Evolutionary conservation across 2,329 filamentous ascomycete species (phyloP).

Genomic region (Reticulascus tulasneorum): DNA sequence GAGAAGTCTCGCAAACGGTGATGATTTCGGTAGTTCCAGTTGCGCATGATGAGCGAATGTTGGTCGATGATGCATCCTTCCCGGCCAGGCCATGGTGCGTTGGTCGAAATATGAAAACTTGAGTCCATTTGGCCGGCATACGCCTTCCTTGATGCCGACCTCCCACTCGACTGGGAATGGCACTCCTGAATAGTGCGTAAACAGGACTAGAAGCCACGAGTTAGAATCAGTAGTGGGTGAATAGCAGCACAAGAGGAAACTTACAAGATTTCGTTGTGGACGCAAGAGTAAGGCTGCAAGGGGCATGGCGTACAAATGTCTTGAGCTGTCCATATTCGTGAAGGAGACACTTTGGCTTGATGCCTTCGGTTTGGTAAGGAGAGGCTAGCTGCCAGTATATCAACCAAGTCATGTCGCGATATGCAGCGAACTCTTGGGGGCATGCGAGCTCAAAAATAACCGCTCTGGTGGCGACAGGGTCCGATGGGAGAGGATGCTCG

Average conservation of each 20-base stretch:
- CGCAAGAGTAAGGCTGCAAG: slow-evolving; percentile 19
- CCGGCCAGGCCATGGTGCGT: slow-evolving; percentile 32
- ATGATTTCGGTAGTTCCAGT: slow-evolving; percentile 29
- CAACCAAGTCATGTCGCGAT: slow-evolving; percentile 38
- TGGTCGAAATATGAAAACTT: slow-evolving; percentile 45
- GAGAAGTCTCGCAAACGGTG: slow-evolving; percentile 29
- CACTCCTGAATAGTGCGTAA: slow-evolving; percentile 21
- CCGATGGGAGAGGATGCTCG: slow-evolving; percentile 35
- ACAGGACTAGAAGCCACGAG: slow-evolving; percentile 14
- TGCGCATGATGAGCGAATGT: slow-evolving; percentile 43
- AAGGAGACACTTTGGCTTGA: slow-evolving; percentile 19
- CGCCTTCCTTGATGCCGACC: slow-evolving; percentile 14
- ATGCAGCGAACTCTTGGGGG: slow-evolving; percentile 28
- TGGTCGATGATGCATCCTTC: slow-evolving; percentile 20
- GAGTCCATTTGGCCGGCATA: slow-evolving; percentile 44
- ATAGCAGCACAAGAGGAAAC: slow-evolving; percentile 3
- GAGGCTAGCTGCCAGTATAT: slow-evolving; percentile 27
- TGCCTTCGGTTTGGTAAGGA: slow-evolving; percentile 10
- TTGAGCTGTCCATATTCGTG: slow-evolving; percentile 19
- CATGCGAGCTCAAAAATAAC: slow-evolving; percentile 38
- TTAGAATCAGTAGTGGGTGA: not conserved
- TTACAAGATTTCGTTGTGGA: slow-evolving; percentile 26
- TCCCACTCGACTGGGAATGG: slow-evolving; percentile 25
- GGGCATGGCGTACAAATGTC: slow-evolving; percentile 10
- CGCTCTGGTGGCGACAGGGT: slow-evolving; percentile 23